Evolutionary conservation across 257 asterid genomes (phyloP).

Genomic region (Plantago ovata): DNA sequence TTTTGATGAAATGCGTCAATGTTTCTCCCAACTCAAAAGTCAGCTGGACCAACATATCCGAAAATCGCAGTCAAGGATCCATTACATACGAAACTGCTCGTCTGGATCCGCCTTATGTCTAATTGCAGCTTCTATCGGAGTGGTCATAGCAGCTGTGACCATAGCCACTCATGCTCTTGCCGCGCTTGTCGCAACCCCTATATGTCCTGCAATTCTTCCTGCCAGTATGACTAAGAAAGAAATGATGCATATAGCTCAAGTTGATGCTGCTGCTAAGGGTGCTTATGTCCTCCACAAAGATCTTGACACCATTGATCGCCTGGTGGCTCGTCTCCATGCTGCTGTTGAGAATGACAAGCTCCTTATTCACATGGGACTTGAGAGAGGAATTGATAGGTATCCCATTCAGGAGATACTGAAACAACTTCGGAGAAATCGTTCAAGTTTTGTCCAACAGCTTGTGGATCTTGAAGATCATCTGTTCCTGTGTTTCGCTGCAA

Average conservation of each 20-base stretch:
- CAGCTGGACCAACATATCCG: slow-evolving; percentile 45
- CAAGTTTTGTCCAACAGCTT: slow-evolving; percentile 52
- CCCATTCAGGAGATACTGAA: slow-evolving; percentile 62
- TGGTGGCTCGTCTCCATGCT: slow-evolving; percentile 51
- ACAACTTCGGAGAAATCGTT: slow-evolving; percentile 57
- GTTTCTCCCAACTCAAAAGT: slow-evolving; percentile 57
- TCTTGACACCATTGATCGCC: slow-evolving; percentile 65
- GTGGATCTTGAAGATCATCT: slow-evolving; percentile 83
- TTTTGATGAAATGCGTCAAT: slow-evolving; percentile 53
- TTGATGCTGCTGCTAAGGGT: slow-evolving; percentile 75
- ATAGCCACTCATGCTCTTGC: slow-evolving; percentile 65
- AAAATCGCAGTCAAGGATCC: slow-evolving; percentile 50
- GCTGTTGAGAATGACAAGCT: slow-evolving; percentile 53
- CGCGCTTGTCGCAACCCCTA: slow-evolving; percentile 35
- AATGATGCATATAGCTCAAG: slow-evolving; percentile 50
- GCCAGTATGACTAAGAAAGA: slow-evolving; percentile 42
- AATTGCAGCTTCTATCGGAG: slow-evolving; percentile 54
- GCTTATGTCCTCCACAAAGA: slow-evolving; percentile 62
- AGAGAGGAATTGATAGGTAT: slow-evolving; percentile 62
- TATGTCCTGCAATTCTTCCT: slow-evolving; percentile 34
- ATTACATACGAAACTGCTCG: slow-evolving; percentile 31
- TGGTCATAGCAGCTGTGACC: slow-evolving; percentile 50
- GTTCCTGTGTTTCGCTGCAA: slow-evolving; percentile 70
- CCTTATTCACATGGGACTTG: slow-evolving; percentile 50
- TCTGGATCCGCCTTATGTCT: slow-evolving; percentile 52